phyloP scores from a whole-genome alignment of 1,139 yeast genomes.

The Wickerhamiella pararugosa region DNA sequence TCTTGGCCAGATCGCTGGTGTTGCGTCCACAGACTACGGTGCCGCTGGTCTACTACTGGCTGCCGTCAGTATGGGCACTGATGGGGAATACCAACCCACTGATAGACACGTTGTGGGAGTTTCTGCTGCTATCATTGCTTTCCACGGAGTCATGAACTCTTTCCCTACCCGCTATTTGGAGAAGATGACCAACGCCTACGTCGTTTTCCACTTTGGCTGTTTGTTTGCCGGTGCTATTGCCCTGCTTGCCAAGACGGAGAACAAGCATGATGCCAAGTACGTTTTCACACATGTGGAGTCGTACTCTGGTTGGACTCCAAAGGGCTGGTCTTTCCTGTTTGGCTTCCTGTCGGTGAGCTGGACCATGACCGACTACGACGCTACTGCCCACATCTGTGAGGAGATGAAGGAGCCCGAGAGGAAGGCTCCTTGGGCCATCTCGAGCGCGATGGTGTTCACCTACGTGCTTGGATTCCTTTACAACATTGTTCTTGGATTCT shows the following conservation, averaged over 20 bases:
- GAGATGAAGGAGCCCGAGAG: slow-evolving; percentile 16
- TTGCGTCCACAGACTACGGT: slow-evolving; percentile 26
- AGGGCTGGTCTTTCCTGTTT: slow-evolving; percentile 16
- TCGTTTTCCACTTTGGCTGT: slow-evolving; percentile 30
- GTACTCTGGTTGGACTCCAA: slow-evolving; percentile 22
- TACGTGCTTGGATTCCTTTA: slow-evolving; percentile 16
- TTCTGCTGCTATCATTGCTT: slow-evolving; percentile 27
- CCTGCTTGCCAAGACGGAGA: slow-evolving; percentile 19
- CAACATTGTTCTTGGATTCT: slow-evolving; percentile 40
- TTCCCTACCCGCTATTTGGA: slow-evolving; percentile 30
- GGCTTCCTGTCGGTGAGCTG: slow-evolving; percentile 17
- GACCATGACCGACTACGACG: slow-evolving; percentile 44
- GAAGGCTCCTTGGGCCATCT: slow-evolving; percentile 17
- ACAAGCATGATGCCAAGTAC: slow-evolving; percentile 22
- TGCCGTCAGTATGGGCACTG: slow-evolving; percentile 30
- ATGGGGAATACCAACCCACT: slow-evolving; percentile 29
- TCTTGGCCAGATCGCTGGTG: slow-evolving; percentile 33
- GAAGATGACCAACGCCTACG: slow-evolving; percentile 29
- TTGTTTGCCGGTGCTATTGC: slow-evolving; percentile 27
- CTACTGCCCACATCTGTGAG: slow-evolving; percentile 61
- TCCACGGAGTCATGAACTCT: slow-evolving; percentile 31
- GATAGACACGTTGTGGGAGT: slow-evolving; percentile 31
- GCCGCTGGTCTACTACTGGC: slow-evolving; percentile 29
- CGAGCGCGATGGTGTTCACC: slow-evolving; percentile 16
- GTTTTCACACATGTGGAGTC: slow-evolving; percentile 23